Base-by-base conservation (phyloP, 129 eudicot species). In the Flaveria brownii region DNA sequence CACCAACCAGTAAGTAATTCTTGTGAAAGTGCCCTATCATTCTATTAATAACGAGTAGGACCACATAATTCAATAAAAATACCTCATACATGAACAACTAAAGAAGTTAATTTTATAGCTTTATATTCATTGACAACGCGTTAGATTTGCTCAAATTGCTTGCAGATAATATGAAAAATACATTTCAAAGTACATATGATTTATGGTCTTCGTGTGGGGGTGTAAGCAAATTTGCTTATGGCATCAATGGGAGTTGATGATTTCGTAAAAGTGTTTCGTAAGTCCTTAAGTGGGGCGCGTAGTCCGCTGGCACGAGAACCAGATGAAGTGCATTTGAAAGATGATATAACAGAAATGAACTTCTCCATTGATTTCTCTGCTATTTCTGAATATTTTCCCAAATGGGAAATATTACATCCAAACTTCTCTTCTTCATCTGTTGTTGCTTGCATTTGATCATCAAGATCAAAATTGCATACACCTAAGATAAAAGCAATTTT, bases 251-350 rank as follows among this genome's bases (percentile, higher is more conserved):
- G 45, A 30, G 80, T 46, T 74, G 86, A 84, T 83, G 89, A 89
- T 2, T 55, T 83, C 26, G 78, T 80, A 72, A 59, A 61, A 22
- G 88, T 89, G 86, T 89, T 94, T 45, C 84, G 79, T 10, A 94
- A 69, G 68, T 91, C 99, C 72, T 83, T 91, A 42, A 94, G 84
- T 57, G 99, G 97, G 56, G 99, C 89, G 54, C 99, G 93, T 67
- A 94, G 94, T 67, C 99, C 99, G 45, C 96, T 91, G 23, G 97
- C 96, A 82, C 99, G 99, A 66, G 97, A 91, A 71, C 99, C 97
- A 26, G 90, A 81, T 81, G 91, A 84, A 30, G 76, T 74, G 82
- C 75, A 91, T 80, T 79, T 84, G 72, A 86, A 94, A 67, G 99
- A 87, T 23, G 99, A 94, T 75, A 94, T 84, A 5, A 86, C 84